These are phyloP conservation scores for Leptographium procerum DNA, from an alignment of 2,329 filamentous ascomycete species.

Conservation along the genomic window DNA sequence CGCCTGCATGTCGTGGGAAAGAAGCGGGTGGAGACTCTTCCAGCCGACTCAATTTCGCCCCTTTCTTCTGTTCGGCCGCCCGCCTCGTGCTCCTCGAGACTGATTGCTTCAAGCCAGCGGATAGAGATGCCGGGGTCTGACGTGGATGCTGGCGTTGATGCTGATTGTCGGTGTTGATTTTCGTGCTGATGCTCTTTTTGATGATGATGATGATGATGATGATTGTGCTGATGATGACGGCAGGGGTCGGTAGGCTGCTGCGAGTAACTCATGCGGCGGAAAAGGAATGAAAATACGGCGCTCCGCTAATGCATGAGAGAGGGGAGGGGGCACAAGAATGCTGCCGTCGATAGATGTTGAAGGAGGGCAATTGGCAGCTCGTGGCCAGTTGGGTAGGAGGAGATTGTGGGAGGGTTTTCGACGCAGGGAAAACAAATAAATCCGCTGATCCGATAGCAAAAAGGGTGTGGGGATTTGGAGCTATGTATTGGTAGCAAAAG, in stretches of 20 bases:
- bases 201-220: not conserved
- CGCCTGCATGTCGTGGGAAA: slow-evolving; percentile 18
- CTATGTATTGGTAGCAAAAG: not conserved
- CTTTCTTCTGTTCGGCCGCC: not conserved
- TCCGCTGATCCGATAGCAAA: not conserved
- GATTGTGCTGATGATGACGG: too few relatives aligned
- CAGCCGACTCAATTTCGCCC: not conserved
- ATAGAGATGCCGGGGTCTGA: too few relatives aligned
- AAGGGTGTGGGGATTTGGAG: not conserved
- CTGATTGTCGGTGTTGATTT: too few relatives aligned
- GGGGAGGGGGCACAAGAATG: not conserved
- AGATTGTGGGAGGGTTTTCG: not conserved
- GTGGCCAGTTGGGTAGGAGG: not conserved
- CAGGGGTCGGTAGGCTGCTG: too few relatives aligned
- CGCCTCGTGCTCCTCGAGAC: not conserved
- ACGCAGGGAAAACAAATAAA: not conserved
- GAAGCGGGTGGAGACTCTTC: not conserved
- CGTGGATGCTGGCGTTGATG: too few relatives aligned
- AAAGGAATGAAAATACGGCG: not conserved
- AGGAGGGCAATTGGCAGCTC: not conserved
- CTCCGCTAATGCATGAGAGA: not conserved
- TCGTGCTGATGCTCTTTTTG: too few relatives aligned
- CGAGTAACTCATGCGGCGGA: not conserved
- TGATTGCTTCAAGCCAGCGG: not conserved
- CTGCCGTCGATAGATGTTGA: not conserved